These are phyloP conservation scores for Aegilops sharonensis DNA, from an alignment of 176 grass and related monocot species.

Conservation along the genomic window DNA sequence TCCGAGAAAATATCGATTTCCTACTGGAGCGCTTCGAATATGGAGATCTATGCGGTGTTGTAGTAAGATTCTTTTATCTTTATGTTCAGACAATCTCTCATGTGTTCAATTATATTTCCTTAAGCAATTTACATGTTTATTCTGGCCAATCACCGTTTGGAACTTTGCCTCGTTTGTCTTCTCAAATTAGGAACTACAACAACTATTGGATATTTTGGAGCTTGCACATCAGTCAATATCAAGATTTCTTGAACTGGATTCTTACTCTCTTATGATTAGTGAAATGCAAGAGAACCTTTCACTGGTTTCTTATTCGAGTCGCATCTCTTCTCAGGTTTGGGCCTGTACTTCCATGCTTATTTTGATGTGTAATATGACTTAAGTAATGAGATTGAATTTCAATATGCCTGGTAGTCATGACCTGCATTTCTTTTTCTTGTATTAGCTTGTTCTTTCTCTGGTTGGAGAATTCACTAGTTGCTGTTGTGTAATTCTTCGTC, in stretches of 20 bases:
- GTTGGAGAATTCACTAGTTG: not conserved
- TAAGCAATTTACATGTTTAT: conserved; percentile 16
- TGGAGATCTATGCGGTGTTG: conserved; percentile 80
- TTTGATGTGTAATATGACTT: conserved; percentile 5
- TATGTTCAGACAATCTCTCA: conserved; percentile 4
- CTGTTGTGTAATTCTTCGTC: conserved; percentile 3
- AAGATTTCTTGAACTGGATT: conserved; percentile 89
- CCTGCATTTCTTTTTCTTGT: not conserved
- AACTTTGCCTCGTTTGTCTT: not conserved
- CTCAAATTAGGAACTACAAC: conserved; percentile 75
- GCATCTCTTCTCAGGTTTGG: conserved; percentile 88
- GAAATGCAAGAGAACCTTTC: conserved; percentile 99
- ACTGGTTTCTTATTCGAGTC: conserved; percentile 95
- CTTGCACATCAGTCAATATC: conserved; percentile 85
- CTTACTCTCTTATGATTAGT: conserved; percentile 84
- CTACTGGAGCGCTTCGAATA: conserved; percentile 85
- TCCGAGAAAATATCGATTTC: conserved; percentile 96
- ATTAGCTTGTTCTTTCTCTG: conserved; percentile 19
- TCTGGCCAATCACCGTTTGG: not conserved
- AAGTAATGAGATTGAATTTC: not conserved
- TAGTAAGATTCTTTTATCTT: conserved; percentile 61
- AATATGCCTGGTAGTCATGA: conserved; percentile 15
- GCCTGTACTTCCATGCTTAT: conserved; percentile 17
- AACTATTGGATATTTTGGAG: conserved; percentile 95
- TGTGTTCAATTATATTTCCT: conserved; percentile 4